phyloP scores from a whole-genome alignment of 371 early-diverging fungal species.

The Choanephora cucurbitarum region DNA sequence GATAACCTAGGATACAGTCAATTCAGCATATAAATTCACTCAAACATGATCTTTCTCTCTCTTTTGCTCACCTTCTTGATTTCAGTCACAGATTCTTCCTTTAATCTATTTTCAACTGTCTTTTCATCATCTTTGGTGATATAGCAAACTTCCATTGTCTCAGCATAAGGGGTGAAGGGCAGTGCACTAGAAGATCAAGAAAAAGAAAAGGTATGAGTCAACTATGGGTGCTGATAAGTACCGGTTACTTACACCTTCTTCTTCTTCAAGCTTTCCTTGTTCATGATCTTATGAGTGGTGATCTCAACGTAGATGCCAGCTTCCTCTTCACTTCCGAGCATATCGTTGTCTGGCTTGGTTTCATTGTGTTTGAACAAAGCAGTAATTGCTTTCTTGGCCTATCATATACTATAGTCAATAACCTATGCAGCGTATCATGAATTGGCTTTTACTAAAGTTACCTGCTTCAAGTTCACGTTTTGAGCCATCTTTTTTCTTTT shows the following conservation, averaged over 20 bases:
- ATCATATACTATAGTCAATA: neutral
- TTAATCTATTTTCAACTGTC: slow-evolving; percentile 9
- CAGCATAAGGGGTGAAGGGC: slow-evolving; percentile 10
- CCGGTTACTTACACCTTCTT: slow-evolving; percentile 11
- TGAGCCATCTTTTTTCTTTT: slow-evolving; percentile 6
- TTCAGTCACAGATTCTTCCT: slow-evolving; percentile 4
- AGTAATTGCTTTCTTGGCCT: slow-evolving; percentile 26
- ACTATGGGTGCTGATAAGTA: neutral
- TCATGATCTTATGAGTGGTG: slow-evolving; percentile 22
- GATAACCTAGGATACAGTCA: slow-evolving; percentile 48
- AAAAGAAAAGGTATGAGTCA: neutral
- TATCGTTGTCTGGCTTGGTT: slow-evolving; percentile 11
- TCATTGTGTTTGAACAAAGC: slow-evolving; percentile 25
- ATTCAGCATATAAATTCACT: too few relatives aligned
- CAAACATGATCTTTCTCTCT: neutral
- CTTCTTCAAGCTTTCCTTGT: slow-evolving; percentile 15
- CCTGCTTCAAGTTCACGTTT: slow-evolving; percentile 21
- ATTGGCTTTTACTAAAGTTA: neutral
- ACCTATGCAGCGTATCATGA: neutral
- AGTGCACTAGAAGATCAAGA: slow-evolving; percentile 17
- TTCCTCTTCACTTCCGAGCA: slow-evolving; percentile 18
- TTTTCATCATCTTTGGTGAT: slow-evolving; percentile 15
- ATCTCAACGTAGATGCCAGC: slow-evolving; percentile 13
- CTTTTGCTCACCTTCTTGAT: slow-evolving; percentile 20
- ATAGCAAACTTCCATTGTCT: slow-evolving; percentile 18